Percentiles rank a stretch among this genome's conserved stretches.
These are phyloP conservation scores for Vitis hybrid DNA, from an alignment of 177 flowering plant species.

Conservation along the genomic window DNA sequence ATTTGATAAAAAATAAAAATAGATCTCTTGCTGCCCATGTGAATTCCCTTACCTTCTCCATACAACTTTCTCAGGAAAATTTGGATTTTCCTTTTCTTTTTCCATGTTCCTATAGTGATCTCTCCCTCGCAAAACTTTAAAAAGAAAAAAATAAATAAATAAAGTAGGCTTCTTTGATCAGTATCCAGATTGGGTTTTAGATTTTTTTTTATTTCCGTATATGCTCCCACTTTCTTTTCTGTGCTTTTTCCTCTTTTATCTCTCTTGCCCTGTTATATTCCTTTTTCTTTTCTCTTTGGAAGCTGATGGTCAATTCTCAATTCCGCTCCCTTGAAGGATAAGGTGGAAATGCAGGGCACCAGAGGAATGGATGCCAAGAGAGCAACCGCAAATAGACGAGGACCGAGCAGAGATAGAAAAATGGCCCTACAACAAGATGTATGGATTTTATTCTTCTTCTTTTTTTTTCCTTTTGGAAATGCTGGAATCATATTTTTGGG, in stretches of 20 bases:
- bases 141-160: too few relatives aligned
- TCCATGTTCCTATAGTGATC: not conserved
- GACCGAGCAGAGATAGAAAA: constrained; percentile 59
- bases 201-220: constrained; percentile 3
- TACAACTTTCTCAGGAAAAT: constrained; percentile 5
- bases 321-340: constrained; percentile 32
- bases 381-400: constrained; percentile 28
- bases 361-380: constrained; percentile 31
- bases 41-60: not conserved
- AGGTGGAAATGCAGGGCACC: constrained; percentile 43
- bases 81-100: constrained; percentile 2
- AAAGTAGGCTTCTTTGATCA: constrained; percentile 6
- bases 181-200: constrained; percentile 1
- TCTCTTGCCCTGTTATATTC: not conserved
- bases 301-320: constrained; percentile 1
- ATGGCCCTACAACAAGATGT: constrained; percentile 86
- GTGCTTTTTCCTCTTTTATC: not conserved
- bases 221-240: not conserved
- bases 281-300: constrained; percentile 2
- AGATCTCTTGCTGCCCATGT: too few relatives aligned
- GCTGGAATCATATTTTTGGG: not conserved
- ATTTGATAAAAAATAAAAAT: not conserved
- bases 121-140: too few relatives aligned
- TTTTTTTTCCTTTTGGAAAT: not conserved
- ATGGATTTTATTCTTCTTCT: constrained; percentile 1